phyloP scores from a whole-genome alignment of 768 basidiomycete species.

The Hypholoma fasciculare region DNA sequence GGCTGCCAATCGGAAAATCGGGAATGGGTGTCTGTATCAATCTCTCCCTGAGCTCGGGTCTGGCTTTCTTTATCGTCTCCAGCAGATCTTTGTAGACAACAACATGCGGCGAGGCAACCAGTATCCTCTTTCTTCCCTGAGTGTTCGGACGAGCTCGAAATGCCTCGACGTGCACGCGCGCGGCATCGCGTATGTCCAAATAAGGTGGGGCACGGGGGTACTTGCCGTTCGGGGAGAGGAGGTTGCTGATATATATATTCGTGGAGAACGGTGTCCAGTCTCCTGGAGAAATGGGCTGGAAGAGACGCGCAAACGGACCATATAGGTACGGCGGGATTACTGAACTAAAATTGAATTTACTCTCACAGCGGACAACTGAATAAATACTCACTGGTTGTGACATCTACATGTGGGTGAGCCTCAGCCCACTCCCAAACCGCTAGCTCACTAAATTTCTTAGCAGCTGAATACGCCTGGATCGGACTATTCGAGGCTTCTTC shows the following conservation, averaged over 20 bases:
- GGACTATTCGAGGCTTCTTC: slow-evolving; percentile 22
- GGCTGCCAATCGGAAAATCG: slow-evolving; percentile 14
- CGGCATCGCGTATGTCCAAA: slow-evolving; percentile 37
- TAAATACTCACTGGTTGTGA: slow-evolving; percentile 33
- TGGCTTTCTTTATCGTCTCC: slow-evolving; percentile 25
- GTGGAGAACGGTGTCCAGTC: slow-evolving; percentile 29
- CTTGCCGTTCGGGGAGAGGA: slow-evolving; percentile 25
- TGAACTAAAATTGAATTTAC: slow-evolving; percentile 5
- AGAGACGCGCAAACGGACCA: slow-evolving; percentile 34
- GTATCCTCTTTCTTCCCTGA: slow-evolving; percentile 8
- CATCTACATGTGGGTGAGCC: slow-evolving; percentile 36
- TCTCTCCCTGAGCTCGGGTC: slow-evolving; percentile 30
- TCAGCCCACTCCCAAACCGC: slow-evolving; percentile 44
- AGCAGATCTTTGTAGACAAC: slow-evolving; percentile 15
- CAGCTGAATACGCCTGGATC: slow-evolving; percentile 28
- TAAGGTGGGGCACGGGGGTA: slow-evolving; percentile 24
- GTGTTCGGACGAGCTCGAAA: slow-evolving; percentile 9
- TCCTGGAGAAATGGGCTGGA: slow-evolving; percentile 19
- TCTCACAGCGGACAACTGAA: not conserved
- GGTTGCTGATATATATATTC: slow-evolving; percentile 27
- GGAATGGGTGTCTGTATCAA: slow-evolving; percentile 22
- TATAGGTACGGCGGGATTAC: slow-evolving; percentile 40
- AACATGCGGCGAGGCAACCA: slow-evolving; percentile 7
- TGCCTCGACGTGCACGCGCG: slow-evolving; percentile 34
- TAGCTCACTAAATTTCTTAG: slow-evolving; percentile 40